Evolutionary conservation across 2,329 filamentous ascomycete species (phyloP).

Genomic region (Aspergillus texensis): DNA sequence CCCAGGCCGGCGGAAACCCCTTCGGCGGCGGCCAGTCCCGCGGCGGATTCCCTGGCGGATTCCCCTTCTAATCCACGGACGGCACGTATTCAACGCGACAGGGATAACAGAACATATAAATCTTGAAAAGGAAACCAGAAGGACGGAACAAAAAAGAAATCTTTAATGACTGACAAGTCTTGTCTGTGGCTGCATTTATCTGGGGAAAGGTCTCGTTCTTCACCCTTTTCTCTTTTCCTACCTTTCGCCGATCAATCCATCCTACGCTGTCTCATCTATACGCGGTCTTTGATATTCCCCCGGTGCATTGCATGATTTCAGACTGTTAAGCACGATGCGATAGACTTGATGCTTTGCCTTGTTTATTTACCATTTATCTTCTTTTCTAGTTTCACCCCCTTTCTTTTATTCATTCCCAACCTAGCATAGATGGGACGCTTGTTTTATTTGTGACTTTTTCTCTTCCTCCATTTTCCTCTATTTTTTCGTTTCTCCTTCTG

Average conservation of each 20-base stretch:
- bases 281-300: conserved; percentile 14
- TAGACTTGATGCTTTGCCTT: conserved; percentile 14
- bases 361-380: conserved; percentile 6
- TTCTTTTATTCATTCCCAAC: conserved; percentile 7
- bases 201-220: not conserved
- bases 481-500: not conserved
- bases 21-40: conserved; percentile 41
- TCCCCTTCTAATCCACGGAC: conserved; percentile 56
- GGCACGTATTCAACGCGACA: conserved; percentile 4
- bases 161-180: not conserved
- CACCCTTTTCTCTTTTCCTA: conserved; percentile 1
- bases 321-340: conserved; percentile 14
- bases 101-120: not conserved
- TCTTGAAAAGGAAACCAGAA: not conserved
- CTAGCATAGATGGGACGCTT: conserved; percentile 15
- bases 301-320: conserved; percentile 20
- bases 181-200: not conserved
- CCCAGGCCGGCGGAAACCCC: conserved; percentile 54
- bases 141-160: not conserved
- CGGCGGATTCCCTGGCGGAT: conserved; percentile 56
- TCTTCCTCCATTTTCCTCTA: not conserved
- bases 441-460: conserved; percentile 12
- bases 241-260: not conserved
- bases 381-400: not conserved
- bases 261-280: conserved; percentile 5